Base-by-base conservation (phyloP, 2,329 filamentous ascomycete species). In the Setomelanomma holmii region DNA sequence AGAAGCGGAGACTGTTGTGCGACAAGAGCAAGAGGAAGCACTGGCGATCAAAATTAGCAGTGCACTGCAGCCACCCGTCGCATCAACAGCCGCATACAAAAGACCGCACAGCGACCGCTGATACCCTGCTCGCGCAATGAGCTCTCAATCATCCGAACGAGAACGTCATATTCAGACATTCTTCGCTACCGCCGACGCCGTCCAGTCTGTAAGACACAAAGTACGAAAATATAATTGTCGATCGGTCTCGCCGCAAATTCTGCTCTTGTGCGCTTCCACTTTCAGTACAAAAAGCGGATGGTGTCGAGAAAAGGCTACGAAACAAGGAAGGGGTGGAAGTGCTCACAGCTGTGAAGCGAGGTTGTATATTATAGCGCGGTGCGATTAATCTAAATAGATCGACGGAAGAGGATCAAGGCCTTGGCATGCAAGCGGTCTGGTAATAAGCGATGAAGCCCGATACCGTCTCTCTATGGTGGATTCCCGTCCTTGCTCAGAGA, bases 381-480 rank as follows among this genome's bases (percentile, higher is more conserved):
- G 36, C 50, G 40, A 17, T 43, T 62, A 60, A 62, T 62, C 23
- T 60, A 56, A 58, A 59, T 62, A 54, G 14, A 58, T 17, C 36
- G 22, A 60, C 30, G 30, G 17, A 40, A 52, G 43, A 33, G 47
- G 45, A 40, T 17, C 16, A 11, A 12, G 23, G 16, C 24, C 52
- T 55, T 51, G 47, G 55, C 41, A 39, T 49, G 39, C 17, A 19
- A 12, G 36, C 21, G 22, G 46, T 52, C 47, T 27, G 49, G 51
- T 58, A 49, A 60, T 41, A 51, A 19, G n/a, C 40, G 16, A 17
- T 17, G 23, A 11, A 24, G 41, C 41, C 21, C 40, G 39, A 45
- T 45, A 40, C 42, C 4, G 17, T 20, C 48, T 27, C 4, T 47
- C 38, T 40, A n/a, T 45, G 51, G 27, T 49, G 17, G 17, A 11